Percentiles rank a stretch among this genome's conserved stretches.
phyloP scores from a whole-genome alignment of 352 stramenopile species.

The Pythium folliculosum region DNA sequence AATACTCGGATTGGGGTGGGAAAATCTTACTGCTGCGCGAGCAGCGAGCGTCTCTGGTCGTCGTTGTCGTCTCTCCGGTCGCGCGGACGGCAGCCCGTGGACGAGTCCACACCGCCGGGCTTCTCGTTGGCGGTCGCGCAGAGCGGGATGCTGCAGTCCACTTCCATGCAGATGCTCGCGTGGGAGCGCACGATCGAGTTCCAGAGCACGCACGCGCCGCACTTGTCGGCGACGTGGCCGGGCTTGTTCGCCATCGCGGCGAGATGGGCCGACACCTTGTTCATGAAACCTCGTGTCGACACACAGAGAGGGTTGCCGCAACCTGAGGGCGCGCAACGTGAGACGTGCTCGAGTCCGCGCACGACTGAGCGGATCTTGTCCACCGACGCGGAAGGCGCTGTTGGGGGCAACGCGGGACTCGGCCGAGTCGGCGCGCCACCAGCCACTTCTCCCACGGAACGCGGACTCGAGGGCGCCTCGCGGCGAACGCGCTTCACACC shows the following conservation, averaged over 20 bases:
- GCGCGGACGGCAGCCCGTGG: slow-evolving; percentile 13
- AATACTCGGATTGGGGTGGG: background rate
- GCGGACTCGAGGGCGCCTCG: slow-evolving; percentile 19
- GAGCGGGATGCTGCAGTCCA: slow-evolving; percentile 25
- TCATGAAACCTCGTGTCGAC: slow-evolving; percentile 30
- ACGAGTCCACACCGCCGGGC: background rate
- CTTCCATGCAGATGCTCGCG: slow-evolving; percentile 32
- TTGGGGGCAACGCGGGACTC: slow-evolving; percentile 4
- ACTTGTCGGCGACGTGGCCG: slow-evolving; percentile 23
- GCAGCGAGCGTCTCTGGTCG: slow-evolving; percentile 22
- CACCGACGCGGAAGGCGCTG: slow-evolving; percentile 14
- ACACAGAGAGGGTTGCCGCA: slow-evolving; percentile 33
- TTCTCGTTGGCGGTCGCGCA: slow-evolving; percentile 20
- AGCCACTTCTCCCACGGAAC: slow-evolving; percentile 22
- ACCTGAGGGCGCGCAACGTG: slow-evolving; percentile 22
- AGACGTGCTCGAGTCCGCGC: slow-evolving; percentile 30
- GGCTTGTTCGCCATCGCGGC: slow-evolving; percentile 26
- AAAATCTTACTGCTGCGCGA: slow-evolving; percentile 18
- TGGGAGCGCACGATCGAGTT: slow-evolving; percentile 29
- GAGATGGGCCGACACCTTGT: slow-evolving; percentile 32
- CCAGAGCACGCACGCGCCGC: slow-evolving; percentile 30
- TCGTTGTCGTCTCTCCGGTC: slow-evolving; percentile 31
- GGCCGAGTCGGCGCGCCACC: background rate
- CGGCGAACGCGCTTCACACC: slow-evolving; percentile 25
- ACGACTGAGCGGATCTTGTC: slow-evolving; percentile 36